phyloP scores from a whole-genome alignment of 2,329 filamentous ascomycete genomes.

The Cryphonectria nitschkei region DNA sequence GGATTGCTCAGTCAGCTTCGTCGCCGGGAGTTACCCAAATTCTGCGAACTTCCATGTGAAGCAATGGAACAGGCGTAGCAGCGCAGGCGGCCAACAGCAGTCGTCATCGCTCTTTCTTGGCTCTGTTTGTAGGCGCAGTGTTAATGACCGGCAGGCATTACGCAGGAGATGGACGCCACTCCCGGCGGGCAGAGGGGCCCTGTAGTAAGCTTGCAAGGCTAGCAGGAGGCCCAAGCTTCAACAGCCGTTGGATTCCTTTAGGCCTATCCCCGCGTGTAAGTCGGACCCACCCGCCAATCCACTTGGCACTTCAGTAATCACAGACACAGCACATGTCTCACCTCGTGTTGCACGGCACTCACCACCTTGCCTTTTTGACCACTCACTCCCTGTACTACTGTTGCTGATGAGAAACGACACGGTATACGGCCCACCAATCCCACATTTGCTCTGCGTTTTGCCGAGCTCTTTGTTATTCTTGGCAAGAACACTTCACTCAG shows the following conservation, averaged over 20 bases:
- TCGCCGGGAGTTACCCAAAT: background rate
- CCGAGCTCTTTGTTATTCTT: background rate
- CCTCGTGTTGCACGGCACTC: background rate
- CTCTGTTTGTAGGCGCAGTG: background rate
- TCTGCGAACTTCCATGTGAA: slow-evolving; percentile 5
- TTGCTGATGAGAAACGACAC: background rate
- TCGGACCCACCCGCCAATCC: too few species aligned
- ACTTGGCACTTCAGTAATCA: too few species aligned
- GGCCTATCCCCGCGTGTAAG: background rate
- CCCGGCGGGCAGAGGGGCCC: too few species aligned
- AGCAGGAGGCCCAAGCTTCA: background rate
- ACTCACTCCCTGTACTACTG: too few species aligned
- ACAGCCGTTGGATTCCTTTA: background rate
- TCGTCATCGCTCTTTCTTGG: slow-evolving; percentile 5
- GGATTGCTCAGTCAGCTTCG: slow-evolving; percentile 7
- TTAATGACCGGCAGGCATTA: slow-evolving; percentile 3
- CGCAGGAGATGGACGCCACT: too few species aligned
- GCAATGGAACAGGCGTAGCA: background rate
- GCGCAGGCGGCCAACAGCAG: slow-evolving; percentile 8
- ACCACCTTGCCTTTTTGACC: background rate
- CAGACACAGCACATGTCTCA: background rate
- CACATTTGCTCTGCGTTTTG: background rate
- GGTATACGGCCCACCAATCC: background rate
- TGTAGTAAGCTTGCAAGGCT: background rate
- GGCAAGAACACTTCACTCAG: background rate